phyloP scores from a whole-genome alignment of 176 grass and related monocot genomes.

The Eleusine indica region DNA sequence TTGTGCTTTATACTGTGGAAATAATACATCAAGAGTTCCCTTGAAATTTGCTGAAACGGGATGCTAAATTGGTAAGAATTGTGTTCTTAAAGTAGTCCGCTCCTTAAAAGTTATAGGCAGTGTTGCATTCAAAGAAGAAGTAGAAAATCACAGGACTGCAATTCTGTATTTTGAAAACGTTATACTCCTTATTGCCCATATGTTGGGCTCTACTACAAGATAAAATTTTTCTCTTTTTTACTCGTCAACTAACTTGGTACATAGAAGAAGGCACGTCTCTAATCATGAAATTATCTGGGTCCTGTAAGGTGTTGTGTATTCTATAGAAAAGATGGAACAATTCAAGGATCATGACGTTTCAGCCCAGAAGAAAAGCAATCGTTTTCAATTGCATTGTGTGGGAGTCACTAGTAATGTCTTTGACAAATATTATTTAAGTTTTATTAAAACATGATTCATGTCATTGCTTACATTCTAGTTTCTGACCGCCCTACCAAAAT shows the following conservation, averaged over 20 bases:
- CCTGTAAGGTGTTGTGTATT: background rate
- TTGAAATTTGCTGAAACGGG: background rate
- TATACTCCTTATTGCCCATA: background rate
- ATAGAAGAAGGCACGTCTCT: background rate
- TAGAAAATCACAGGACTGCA: background rate
- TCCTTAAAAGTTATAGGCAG: background rate
- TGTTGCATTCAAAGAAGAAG: background rate
- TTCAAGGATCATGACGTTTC: background rate
- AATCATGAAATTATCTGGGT: constrained; percentile 16
- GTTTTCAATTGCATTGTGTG: constrained; percentile 1
- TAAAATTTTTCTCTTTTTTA: constrained; percentile 10
- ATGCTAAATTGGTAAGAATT: constrained; percentile 3
- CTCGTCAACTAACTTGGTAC: constrained; percentile 12
- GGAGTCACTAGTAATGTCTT: constrained; percentile 13
- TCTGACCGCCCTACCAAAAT: constrained; percentile 1
- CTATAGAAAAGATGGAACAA: background rate
- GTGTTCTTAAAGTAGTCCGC: background rate
- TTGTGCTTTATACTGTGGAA: too few species aligned
- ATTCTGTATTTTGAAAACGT: background rate
- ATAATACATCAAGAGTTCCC: background rate
- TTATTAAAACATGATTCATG: background rate
- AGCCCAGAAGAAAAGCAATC: background rate
- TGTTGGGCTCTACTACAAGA: background rate
- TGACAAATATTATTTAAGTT: background rate
- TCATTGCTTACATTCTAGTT: constrained; percentile 18